These are phyloP conservation scores for Hamamelis virginiana DNA, from an alignment of 164 flowering plant genomes.

Conservation along the genomic window DNA sequence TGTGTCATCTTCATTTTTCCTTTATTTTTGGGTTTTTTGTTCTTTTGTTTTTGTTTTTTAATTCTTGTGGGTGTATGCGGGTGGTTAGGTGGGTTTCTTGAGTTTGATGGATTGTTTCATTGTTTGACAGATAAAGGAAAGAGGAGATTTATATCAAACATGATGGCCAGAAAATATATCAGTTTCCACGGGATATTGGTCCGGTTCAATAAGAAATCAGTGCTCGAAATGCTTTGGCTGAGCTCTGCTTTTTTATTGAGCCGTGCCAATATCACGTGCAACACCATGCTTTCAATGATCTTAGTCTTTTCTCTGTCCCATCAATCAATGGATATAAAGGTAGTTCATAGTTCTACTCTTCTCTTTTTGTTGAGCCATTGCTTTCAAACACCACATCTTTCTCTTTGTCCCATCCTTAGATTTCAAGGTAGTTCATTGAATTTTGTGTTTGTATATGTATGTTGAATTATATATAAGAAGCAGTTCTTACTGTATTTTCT, in stretches of 20 bases:
- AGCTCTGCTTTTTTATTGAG: slow-evolving; percentile 57
- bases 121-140: neutral
- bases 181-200: slow-evolving; percentile 41
- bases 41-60: too few relatives aligned
- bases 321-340: neutral
- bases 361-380: neutral
- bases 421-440: neutral
- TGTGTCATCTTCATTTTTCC: too few relatives aligned
- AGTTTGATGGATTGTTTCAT: neutral
- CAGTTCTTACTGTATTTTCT: too few relatives aligned
- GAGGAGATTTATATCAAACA: too few relatives aligned
- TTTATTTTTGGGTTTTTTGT: too few relatives aligned
- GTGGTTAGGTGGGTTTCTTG: too few relatives aligned
- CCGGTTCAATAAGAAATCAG: slow-evolving; percentile 48
- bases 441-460: neutral
- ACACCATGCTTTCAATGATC: slow-evolving; percentile 5
- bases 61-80: too few relatives aligned
- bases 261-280: slow-evolving; percentile 78
- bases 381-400: neutral
- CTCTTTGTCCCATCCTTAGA: slow-evolving; percentile 1
- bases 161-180: neutral
- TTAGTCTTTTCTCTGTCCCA: neutral
- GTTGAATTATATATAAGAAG: too few relatives aligned
- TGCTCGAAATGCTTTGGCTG: slow-evolving; percentile 13
- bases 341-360: neutral